Conservation (phyloP, 805 yeast species). For the Kuraishia capsulata region DNA sequence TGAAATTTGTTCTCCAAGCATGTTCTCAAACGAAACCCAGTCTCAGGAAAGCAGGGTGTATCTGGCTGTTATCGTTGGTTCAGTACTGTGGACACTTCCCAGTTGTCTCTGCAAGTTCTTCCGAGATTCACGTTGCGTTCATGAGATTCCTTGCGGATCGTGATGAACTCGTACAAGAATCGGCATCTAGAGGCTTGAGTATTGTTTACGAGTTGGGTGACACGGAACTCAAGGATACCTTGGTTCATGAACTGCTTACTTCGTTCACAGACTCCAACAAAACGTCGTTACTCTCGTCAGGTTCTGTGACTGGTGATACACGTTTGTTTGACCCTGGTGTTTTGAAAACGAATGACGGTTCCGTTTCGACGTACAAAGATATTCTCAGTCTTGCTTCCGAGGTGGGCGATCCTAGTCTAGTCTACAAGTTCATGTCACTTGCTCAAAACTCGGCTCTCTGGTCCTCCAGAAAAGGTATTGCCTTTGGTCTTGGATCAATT, state of each 20-base stretch:
- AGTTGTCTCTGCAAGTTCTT: constrained; percentile 29
- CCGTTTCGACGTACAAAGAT: constrained; percentile 87
- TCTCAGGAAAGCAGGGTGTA: constrained; percentile 65
- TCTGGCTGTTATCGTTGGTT: constrained; percentile 76
- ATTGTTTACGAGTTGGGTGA: constrained; percentile 75
- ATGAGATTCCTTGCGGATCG: constrained; percentile 71
- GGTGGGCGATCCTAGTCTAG: constrained; percentile 91
- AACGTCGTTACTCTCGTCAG: constrained; percentile 40
- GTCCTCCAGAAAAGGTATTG: constrained; percentile 91
- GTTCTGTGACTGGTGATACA: constrained; percentile 70
- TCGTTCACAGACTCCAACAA: constrained; percentile 69
- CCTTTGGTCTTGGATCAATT: constrained; percentile 84
- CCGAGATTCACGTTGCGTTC: constrained; percentile 65
- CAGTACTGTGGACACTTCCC: constrained; percentile 57
- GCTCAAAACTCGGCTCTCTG: constrained; percentile 83
- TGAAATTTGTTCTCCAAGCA: constrained; percentile 40
- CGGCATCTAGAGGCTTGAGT: constrained; percentile 84
- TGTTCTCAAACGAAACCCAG: constrained; percentile 65
- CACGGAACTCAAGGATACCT: constrained; percentile 51
- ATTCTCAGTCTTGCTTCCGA: constrained; percentile 83
- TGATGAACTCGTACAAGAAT: constrained; percentile 85
- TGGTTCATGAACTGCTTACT: constrained; percentile 62
- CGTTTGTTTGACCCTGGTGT: constrained; percentile 79
- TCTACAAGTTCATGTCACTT: constrained; percentile 87
- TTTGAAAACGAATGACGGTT: constrained; percentile 72